Evolutionary conservation across 2,329 filamentous ascomycete species (phyloP).

Genomic region (Didymella lethalis): DNA sequence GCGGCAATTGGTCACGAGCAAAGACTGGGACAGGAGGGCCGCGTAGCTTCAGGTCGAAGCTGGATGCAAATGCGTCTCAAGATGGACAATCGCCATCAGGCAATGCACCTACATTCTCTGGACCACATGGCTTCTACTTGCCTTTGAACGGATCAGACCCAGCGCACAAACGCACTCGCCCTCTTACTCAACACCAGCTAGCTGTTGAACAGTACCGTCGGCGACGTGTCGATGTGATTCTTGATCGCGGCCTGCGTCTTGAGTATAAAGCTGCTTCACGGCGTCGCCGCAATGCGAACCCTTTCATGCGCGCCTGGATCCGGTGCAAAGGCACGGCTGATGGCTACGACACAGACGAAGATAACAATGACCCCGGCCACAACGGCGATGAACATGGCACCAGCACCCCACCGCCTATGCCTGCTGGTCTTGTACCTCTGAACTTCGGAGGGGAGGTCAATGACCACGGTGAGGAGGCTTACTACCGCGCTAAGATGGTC

Average conservation of each 20-base stretch:
- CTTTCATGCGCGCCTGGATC: slow-evolving; percentile 71
- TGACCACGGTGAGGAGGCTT: slow-evolving; percentile 79
- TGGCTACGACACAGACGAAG: slow-evolving; percentile 59
- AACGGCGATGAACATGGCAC: slow-evolving; percentile 50
- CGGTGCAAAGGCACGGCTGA: slow-evolving; percentile 62
- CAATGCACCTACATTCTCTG: slow-evolving; percentile 55
- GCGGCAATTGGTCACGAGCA: slow-evolving; percentile 59
- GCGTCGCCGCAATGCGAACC: slow-evolving; percentile 68
- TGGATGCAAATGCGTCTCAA: slow-evolving; percentile 42
- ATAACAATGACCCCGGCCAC: slow-evolving; percentile 40
- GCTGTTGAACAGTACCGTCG: slow-evolving; percentile 81
- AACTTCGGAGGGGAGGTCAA: slow-evolving; percentile 64
- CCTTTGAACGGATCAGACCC: slow-evolving; percentile 59
- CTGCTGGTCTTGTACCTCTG: slow-evolving; percentile 67
- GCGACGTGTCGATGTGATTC: slow-evolving; percentile 81
- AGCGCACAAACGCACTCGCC: slow-evolving; percentile 67
- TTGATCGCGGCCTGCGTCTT: slow-evolving; percentile 75
- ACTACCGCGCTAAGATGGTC: slow-evolving; percentile 71
- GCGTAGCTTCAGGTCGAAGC: slow-evolving; percentile 48
- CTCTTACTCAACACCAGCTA: slow-evolving; percentile 81
- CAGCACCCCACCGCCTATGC: slow-evolving; percentile 45
- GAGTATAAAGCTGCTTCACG: slow-evolving; percentile 71
- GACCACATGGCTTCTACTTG: slow-evolving; percentile 60
- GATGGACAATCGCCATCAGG: slow-evolving; percentile 46
- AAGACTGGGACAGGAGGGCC: slow-evolving; percentile 32